phyloP scores from a whole-genome alignment of 1,284 basidiomycete species.

The Anthracocystis walkeri region DNA sequence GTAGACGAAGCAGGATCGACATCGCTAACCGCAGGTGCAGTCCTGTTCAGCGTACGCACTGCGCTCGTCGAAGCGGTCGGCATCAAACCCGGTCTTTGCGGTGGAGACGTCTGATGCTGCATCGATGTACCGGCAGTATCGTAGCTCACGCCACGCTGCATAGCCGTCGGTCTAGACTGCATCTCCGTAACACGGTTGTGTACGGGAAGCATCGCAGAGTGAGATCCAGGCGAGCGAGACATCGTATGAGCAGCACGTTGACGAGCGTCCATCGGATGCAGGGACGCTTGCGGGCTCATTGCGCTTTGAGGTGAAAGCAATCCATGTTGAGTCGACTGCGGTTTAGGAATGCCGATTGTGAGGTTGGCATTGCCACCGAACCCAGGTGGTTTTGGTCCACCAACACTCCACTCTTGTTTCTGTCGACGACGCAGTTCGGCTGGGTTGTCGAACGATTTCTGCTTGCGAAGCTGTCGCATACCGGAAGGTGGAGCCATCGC shows the following conservation, averaged over 20 bases:
- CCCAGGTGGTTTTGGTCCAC: constrained; percentile 35
- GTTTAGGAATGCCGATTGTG: constrained; percentile 39
- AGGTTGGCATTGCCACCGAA: constrained; percentile 27
- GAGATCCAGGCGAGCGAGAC: constrained; percentile 9
- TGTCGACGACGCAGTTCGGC: constrained; percentile 47
- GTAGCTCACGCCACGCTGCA: constrained; percentile 32
- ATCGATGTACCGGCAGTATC: constrained; percentile 23
- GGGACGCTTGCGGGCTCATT: constrained; percentile 14
- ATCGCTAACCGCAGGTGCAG: constrained; percentile 15
- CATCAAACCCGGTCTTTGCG: constrained; percentile 27
- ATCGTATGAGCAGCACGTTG: constrained; percentile 7
- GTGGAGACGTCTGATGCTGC: constrained; percentile 17
- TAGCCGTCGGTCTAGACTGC: constrained; percentile 14
- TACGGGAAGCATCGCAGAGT: constrained; percentile 10
- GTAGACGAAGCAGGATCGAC: constrained; percentile 37
- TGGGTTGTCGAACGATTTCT: constrained; percentile 51
- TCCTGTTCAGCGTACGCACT: constrained; percentile 19
- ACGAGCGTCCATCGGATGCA: constrained; percentile 21
- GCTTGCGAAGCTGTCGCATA: constrained; percentile 46
- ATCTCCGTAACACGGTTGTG: constrained; percentile 24
- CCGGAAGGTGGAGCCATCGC: neutral
- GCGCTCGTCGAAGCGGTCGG: constrained; percentile 30
- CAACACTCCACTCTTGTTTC: constrained; percentile 44
- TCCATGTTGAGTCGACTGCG: constrained; percentile 9
- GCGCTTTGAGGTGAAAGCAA: constrained; percentile 28